Evolutionary conservation across 306 rosid genomes (phyloP).

Genomic region (Crotalaria pallida): DNA sequence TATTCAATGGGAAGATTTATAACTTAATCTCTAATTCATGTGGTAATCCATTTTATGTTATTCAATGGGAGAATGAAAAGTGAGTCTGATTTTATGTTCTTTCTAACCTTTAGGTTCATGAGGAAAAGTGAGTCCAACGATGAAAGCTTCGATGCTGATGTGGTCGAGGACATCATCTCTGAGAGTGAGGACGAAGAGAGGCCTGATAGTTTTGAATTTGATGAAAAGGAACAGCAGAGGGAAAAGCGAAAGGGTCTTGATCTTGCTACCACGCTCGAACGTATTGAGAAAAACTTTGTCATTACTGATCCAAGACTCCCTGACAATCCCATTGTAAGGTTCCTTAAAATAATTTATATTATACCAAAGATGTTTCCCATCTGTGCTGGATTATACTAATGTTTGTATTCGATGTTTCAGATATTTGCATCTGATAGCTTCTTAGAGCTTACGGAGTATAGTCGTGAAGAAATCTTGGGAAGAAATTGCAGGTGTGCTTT

Average conservation of each 20-base stretch:
- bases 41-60: neutral
- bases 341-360: neutral
- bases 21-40: neutral
- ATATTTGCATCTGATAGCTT: constrained; percentile 98
- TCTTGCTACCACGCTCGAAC: constrained; percentile 96
- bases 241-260: constrained; percentile 95
- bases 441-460: constrained; percentile 91
- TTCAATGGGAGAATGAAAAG: no score
- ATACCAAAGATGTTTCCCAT: neutral
- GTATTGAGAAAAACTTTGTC: constrained; percentile 96
- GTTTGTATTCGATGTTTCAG: constrained; percentile 42
- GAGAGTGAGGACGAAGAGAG: constrained; percentile 54
- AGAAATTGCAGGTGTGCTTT: constrained; percentile 83
- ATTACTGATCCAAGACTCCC: constrained; percentile 99
- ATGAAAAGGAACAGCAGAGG: constrained; percentile 57
- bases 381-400: neutral
- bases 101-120: constrained; percentile 40
- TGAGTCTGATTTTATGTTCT: no score
- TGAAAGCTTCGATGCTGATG: constrained; percentile 39
- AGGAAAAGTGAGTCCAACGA: constrained; percentile 47
- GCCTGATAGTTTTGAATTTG: constrained; percentile 46
- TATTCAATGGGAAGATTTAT: neutral
- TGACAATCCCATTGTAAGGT: constrained; percentile 92
- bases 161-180: constrained; percentile 25
- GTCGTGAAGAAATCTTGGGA: constrained; percentile 97